These are phyloP conservation scores for Tricholoma furcatifolium DNA, from an alignment of 768 basidiomycete genomes.

Conservation along the genomic window DNA sequence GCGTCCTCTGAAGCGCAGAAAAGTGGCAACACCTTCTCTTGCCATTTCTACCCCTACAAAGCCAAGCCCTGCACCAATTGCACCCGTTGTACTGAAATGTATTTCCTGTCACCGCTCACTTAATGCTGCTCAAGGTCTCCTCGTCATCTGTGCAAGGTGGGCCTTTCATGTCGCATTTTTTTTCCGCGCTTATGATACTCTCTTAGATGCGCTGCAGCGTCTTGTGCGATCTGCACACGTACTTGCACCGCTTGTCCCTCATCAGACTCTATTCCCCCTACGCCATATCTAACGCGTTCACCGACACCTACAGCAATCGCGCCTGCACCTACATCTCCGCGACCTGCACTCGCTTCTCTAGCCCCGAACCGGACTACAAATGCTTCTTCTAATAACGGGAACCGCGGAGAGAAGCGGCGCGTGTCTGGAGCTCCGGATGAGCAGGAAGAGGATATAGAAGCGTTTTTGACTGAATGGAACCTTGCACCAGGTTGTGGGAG, in stretches of 20 bases:
- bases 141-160: conserved; percentile 27
- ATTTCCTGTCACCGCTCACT: conserved; percentile 28
- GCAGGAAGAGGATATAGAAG: conserved; percentile 2
- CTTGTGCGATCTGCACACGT: conserved; percentile 44
- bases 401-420: conserved; percentile 18
- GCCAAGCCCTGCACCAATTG: not conserved
- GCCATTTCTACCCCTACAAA: not conserved
- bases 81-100: conserved; percentile 15
- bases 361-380: no score
- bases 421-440: conserved; percentile 15
- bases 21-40: conserved; percentile 11
- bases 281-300: conserved; percentile 38
- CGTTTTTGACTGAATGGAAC: conserved; percentile 10
- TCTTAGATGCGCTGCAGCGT: conserved; percentile 36
- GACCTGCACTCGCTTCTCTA: conserved; percentile 26
- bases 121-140: conserved; percentile 18
- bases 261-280: conserved; percentile 30
- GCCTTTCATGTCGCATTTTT: conserved; percentile 4
- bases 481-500: conserved; percentile 38
- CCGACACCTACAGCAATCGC: conserved; percentile 28
- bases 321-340: conserved; percentile 28
- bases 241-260: conserved; percentile 37
- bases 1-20: conserved; percentile 30
- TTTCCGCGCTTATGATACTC: not conserved
- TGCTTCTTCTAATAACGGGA: conserved; percentile 28